A percentile compares a stretch with the other conserved stretches of the same genome.
Evolutionary conservation across 2,329 filamentous ascomycete genomes (phyloP).

Genomic region (Penicillium sp.): DNA sequence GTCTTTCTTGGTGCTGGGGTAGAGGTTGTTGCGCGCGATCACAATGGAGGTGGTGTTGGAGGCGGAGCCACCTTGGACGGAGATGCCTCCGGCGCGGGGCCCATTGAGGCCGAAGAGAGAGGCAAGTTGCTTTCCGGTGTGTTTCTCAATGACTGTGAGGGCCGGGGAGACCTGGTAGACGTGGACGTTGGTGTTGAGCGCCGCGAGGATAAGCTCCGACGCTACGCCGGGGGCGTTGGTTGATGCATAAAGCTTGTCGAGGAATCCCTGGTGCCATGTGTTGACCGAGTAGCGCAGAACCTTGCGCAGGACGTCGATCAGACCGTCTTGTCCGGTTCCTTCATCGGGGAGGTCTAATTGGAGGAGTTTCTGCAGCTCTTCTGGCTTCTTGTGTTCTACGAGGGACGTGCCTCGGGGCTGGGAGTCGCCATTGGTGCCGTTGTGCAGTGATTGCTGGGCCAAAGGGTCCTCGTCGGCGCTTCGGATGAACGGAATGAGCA

Average conservation of each 20-base stretch:
- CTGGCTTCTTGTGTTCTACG: slow-evolving; percentile 54
- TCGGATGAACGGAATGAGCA: slow-evolving; percentile 39
- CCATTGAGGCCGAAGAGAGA: slow-evolving; percentile 66
- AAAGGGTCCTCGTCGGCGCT: slow-evolving; percentile 32
- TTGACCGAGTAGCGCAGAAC: slow-evolving; percentile 84
- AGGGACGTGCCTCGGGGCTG: slow-evolving; percentile 52
- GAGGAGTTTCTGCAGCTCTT: slow-evolving; percentile 50
- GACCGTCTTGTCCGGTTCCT: slow-evolving; percentile 56
- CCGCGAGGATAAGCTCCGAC: slow-evolving; percentile 72
- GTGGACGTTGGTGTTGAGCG: slow-evolving; percentile 88
- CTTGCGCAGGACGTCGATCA: slow-evolving; percentile 61
- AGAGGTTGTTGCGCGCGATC: slow-evolving; percentile 77
- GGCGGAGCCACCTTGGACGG: slow-evolving; percentile 68
- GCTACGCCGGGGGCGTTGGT: slow-evolving; percentile 80
- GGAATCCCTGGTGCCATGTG: slow-evolving; percentile 95
- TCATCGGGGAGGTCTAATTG: slow-evolving; percentile 48
- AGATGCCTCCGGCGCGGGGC: slow-evolving; percentile 60
- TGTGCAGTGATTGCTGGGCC: too few species aligned
- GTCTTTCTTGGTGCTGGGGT: slow-evolving; percentile 62
- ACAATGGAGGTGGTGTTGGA: slow-evolving; percentile 80
- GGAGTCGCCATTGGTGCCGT: slow-evolving; percentile 44
- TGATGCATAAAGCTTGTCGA: slow-evolving; percentile 86
- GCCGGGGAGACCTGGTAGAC: slow-evolving; percentile 91
- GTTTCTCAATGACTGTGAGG: slow-evolving; percentile 77
- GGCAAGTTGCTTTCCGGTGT: slow-evolving; percentile 64